These are phyloP conservation scores for Sarocladiaceae sp. DNA, from an alignment of 2,329 filamentous ascomycete species.

Conservation along the genomic window DNA sequence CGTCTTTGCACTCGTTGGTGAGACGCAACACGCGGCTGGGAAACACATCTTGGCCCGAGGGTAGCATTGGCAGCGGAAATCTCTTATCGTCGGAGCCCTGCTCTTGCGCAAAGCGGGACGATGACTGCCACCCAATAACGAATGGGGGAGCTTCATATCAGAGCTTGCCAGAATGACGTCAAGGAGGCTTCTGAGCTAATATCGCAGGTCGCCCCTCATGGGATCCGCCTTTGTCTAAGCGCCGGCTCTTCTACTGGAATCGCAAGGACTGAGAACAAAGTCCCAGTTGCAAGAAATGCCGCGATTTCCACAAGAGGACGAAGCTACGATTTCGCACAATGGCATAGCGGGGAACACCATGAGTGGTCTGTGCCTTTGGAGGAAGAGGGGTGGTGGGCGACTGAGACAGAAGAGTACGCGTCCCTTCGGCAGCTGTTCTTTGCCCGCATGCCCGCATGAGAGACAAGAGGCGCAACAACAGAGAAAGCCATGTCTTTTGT, in stretches of 20 bases:
- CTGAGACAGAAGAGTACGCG: conserved; percentile 3
- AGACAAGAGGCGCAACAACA: background rate
- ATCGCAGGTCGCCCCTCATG: background rate
- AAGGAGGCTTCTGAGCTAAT: background rate
- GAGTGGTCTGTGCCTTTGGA: no score
- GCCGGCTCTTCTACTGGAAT: background rate
- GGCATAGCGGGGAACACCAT: background rate
- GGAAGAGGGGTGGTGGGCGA: background rate
- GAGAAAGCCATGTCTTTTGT: background rate
- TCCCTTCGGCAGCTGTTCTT: background rate
- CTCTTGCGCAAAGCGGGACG: background rate
- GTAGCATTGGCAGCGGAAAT: background rate
- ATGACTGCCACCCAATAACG: background rate
- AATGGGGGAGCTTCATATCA: background rate
- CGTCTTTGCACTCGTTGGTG: background rate
- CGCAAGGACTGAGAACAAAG: background rate
- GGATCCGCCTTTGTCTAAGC: background rate
- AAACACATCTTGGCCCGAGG: background rate
- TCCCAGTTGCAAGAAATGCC: background rate
- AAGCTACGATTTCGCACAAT: background rate
- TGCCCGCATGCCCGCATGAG: background rate
- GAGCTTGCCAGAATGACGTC: background rate
- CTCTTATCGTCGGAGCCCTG: background rate
- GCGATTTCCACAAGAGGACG: background rate
- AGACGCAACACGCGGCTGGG: conserved; percentile 1